Evolutionary conservation across 768 basidiomycete species (phyloP).

Genomic region (Suillus decipiens): DNA sequence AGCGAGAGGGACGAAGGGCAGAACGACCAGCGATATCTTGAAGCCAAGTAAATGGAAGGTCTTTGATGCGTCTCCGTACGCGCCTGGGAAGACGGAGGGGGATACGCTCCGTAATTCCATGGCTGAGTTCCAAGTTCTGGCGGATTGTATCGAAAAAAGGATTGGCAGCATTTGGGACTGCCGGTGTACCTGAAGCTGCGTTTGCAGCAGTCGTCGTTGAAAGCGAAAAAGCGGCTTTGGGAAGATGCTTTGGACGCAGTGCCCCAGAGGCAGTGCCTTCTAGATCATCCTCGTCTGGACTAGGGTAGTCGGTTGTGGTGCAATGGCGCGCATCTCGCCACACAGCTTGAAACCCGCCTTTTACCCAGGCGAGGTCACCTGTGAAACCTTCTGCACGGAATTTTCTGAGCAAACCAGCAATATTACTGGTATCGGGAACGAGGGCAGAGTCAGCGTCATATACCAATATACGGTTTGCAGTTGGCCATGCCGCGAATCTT

Average conservation of each 20-base stretch:
- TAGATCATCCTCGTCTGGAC: constrained; percentile 51
- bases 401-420: constrained; percentile 74
- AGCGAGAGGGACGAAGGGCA: constrained; percentile 22
- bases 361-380: constrained; percentile 74
- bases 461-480: constrained; percentile 68
- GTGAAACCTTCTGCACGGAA: constrained; percentile 60
- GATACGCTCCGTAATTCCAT: constrained; percentile 78
- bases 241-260: constrained; percentile 60
- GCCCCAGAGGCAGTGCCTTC: constrained; percentile 33
- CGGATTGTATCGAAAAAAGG: constrained; percentile 96
- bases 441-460: constrained; percentile 78
- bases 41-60: constrained; percentile 82
- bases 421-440: constrained; percentile 65
- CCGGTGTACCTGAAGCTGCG: constrained; percentile 24
- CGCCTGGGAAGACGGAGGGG: constrained; percentile 58
- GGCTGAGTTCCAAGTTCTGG: constrained; percentile 80
- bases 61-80: constrained; percentile 58
- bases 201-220: constrained; percentile 40
- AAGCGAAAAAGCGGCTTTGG: constrained; percentile 63
- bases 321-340: constrained; percentile 54
- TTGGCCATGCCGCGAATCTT: constrained; percentile 60
- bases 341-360: constrained; percentile 80
- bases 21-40: constrained; percentile 66
- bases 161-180: constrained; percentile 47
- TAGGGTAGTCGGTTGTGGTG: constrained; percentile 50